phyloP scores from a whole-genome alignment of 2,329 filamentous ascomycete species.

The Colletotrichum sp. region DNA sequence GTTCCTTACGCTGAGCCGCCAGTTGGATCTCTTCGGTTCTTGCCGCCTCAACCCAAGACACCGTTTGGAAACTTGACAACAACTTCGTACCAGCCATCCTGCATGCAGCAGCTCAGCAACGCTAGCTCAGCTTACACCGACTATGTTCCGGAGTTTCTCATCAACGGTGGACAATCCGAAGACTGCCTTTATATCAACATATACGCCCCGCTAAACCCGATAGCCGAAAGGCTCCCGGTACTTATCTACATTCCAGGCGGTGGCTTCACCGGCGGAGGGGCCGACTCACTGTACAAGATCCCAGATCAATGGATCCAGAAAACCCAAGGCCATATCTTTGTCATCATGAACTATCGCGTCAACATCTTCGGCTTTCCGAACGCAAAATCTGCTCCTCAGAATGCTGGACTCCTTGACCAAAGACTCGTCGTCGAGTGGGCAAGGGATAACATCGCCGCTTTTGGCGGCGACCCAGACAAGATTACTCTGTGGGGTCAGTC shows the following conservation, averaged over 20 bases:
- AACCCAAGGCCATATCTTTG: conserved; percentile 28
- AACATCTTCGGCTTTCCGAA: conserved; percentile 34
- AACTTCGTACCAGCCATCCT: conserved; percentile 31
- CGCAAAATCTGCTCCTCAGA: conserved; percentile 28
- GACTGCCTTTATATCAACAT: conserved; percentile 38
- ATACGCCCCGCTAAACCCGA: conserved; percentile 27
- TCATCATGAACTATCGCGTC: conserved; percentile 32
- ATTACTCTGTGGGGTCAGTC: conserved; percentile 24
- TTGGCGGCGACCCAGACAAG: conserved; percentile 32
- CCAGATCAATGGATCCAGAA: conserved; percentile 28
- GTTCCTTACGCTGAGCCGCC: conserved; percentile 64
- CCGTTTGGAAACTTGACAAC: conserved; percentile 28
- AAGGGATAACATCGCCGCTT: conserved; percentile 35
- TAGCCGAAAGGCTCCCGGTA: neutral
- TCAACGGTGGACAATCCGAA: conserved; percentile 25
- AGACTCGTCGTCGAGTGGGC: conserved; percentile 40
- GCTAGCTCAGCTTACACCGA: conserved; percentile 22
- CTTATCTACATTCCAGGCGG: conserved; percentile 4
- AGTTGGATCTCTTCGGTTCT: conserved; percentile 52
- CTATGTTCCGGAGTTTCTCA: neutral
- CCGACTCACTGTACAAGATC: conserved; percentile 13
- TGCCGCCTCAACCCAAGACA: conserved; percentile 33
- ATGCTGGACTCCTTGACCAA: conserved; percentile 34
- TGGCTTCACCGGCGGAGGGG: conserved; percentile 2
- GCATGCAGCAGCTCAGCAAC: conserved; percentile 33